phyloP scores from a whole-genome alignment of 352 stramenopile species.

The Peronospora tabacina region DNA sequence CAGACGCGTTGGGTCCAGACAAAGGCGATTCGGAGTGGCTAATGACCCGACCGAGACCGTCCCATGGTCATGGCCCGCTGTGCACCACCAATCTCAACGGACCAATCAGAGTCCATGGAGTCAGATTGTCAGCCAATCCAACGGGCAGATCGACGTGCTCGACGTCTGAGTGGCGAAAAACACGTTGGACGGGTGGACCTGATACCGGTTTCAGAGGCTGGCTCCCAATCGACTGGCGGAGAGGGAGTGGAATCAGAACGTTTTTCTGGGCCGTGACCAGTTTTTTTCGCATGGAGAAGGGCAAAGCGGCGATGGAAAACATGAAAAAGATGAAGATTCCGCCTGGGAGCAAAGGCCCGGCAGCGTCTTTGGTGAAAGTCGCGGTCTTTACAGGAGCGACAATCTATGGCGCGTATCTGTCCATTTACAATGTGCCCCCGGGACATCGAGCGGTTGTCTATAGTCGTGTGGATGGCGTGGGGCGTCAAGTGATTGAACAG shows the following conservation, averaged over 20 bases:
- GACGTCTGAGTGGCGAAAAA: constrained; percentile 5
- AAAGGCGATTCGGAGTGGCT: constrained; percentile 58
- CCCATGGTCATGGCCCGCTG: neutral
- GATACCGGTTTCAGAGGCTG: neutral
- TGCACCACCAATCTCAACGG: constrained; percentile 40
- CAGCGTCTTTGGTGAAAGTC: constrained; percentile 53
- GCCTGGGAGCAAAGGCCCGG: constrained; percentile 48
- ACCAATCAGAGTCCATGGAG: constrained; percentile 25
- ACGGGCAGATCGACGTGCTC: too few species aligned
- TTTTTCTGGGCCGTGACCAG: too few species aligned
- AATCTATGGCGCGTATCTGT: constrained; percentile 73
- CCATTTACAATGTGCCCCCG: constrained; percentile 84
- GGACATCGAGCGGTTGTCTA: constrained; percentile 88
- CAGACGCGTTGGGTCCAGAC: constrained; percentile 56
- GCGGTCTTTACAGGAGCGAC: constrained; percentile 50
- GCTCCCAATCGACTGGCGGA: neutral
- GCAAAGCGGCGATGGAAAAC: constrained; percentile 81
- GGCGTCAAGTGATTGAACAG: constrained; percentile 79
- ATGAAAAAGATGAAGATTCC: constrained; percentile 88
- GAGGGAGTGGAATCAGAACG: neutral
- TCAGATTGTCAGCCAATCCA: constrained; percentile 1
- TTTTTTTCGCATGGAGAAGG: constrained; percentile 69
- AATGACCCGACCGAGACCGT: neutral
- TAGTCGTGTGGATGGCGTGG: constrained; percentile 83
- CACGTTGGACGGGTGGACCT: too few species aligned